Evolutionary conservation across 805 yeast species (phyloP).

Genomic region (Monosporozyma unispora): DNA sequence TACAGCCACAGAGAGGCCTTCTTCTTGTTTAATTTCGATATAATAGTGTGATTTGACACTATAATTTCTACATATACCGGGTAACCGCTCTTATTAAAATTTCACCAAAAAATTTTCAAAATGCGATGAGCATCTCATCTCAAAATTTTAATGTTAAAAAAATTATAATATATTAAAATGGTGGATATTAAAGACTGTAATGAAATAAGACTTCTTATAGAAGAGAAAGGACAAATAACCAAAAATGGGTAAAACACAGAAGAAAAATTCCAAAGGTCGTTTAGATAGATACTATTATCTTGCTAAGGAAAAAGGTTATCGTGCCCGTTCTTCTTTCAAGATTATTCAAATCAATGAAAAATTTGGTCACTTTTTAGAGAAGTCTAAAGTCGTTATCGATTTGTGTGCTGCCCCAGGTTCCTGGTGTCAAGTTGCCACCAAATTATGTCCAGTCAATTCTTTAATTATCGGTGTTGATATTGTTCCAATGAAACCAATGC

Average conservation of each 20-base stretch:
- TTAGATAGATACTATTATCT: slow-evolving; percentile 92
- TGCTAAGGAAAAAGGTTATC: slow-evolving; percentile 95
- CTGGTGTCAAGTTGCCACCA: slow-evolving; percentile 98
- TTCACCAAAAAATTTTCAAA: slow-evolving; percentile 2
- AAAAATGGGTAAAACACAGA: slow-evolving; percentile 80
- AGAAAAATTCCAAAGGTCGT: slow-evolving; percentile 97
- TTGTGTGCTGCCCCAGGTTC: slow-evolving; percentile 99
- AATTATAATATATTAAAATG: neutral
- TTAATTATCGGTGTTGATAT: slow-evolving; percentile 97
- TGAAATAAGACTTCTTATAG: neutral
- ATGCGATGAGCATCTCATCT: slow-evolving; percentile 5
- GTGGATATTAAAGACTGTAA: neutral
- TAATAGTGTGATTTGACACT: too few species aligned
- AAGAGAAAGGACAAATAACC: neutral
- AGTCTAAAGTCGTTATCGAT: slow-evolving; percentile 92
- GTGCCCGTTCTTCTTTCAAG: slow-evolving; percentile 98
- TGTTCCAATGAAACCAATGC: slow-evolving; percentile 94
- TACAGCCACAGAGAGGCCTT: too few species aligned
- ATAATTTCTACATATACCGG: too few species aligned
- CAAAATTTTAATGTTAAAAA: neutral
- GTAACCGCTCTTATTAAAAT: neutral
- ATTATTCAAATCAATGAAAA: slow-evolving; percentile 92
- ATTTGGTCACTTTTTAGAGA: slow-evolving; percentile 89
- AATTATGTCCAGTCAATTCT: slow-evolving; percentile 85
- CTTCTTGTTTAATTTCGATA: too few species aligned